Evolutionary conservation across 306 rosid species (phyloP).

Genomic region (Albizia julibrissin): DNA sequence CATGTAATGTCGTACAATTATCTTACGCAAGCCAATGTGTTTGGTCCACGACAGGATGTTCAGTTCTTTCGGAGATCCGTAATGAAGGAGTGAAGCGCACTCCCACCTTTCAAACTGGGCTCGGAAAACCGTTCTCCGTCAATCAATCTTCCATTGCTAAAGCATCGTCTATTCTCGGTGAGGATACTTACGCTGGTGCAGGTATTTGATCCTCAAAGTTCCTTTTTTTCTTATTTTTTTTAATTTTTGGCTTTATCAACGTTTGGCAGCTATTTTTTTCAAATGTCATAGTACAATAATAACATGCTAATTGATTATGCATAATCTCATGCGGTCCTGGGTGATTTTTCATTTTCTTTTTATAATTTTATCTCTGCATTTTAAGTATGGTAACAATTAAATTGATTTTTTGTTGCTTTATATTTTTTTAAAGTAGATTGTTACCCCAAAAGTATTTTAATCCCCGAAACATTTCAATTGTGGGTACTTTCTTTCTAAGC

Average conservation of each 20-base stretch:
- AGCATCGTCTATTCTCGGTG: conserved; percentile 48
- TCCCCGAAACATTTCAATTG: neutral
- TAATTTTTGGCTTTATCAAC: neutral
- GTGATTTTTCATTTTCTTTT: neutral
- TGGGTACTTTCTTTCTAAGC: neutral
- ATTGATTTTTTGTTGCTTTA: neutral
- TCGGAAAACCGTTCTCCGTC: conserved; percentile 46
- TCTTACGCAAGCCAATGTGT: neutral
- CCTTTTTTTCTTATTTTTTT: neutral
- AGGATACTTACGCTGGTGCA: conserved; percentile 23
- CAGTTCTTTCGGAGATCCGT: conserved; percentile 42
- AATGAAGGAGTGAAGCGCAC: conserved; percentile 20
- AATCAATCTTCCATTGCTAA: conserved; percentile 53
- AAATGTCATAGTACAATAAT: neutral
- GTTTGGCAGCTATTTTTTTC: neutral
- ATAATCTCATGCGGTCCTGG: neutral
- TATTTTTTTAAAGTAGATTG: neutral
- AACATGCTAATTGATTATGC: neutral
- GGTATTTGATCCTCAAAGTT: conserved; percentile 24
- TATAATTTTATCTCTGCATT: neutral
- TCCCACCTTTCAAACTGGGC: conserved; percentile 53
- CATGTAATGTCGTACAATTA: neutral
- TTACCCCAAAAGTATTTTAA: neutral
- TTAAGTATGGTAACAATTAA: neutral
- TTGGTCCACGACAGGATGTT: conserved; percentile 43